These are phyloP conservation scores for Polychaeton citri DNA, from an alignment of 2,329 filamentous ascomycete species.

Conservation along the genomic window DNA sequence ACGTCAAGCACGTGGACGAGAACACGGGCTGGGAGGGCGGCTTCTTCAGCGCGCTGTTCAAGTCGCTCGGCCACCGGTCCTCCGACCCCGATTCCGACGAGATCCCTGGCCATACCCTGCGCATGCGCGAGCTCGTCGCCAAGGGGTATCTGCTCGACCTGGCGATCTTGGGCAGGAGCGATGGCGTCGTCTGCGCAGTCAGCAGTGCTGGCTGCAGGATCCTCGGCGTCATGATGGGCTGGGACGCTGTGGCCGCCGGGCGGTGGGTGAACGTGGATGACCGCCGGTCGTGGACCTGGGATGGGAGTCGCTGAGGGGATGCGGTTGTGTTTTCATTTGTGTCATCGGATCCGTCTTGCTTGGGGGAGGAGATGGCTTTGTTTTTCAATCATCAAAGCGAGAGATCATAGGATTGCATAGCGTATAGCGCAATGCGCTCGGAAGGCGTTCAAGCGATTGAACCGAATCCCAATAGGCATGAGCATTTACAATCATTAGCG, in stretches of 20 bases:
- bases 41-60: slow-evolving; percentile 72
- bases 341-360: too few species aligned
- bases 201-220: slow-evolving; percentile 55
- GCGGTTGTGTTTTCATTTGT: too few species aligned
- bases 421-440: too few species aligned
- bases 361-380: too few species aligned
- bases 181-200: slow-evolving; percentile 63
- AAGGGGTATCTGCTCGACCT: slow-evolving; percentile 74
- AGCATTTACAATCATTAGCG: too few species aligned
- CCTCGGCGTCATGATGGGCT: slow-evolving; percentile 76
- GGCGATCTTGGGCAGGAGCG: slow-evolving; percentile 54
- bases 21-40: slow-evolving; percentile 79
- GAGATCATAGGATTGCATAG: too few species aligned
- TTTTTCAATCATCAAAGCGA: too few species aligned
- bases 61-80: slow-evolving; percentile 47
- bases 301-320: slow-evolving; percentile 14
- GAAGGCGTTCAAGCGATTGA: too few species aligned
- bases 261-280: slow-evolving; percentile 74
- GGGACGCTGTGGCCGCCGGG: slow-evolving; percentile 50
- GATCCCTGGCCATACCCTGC: slow-evolving; percentile 37
- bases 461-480: too few species aligned
- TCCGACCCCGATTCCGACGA: slow-evolving; percentile 9
- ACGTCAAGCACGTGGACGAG: slow-evolving; percentile 59
- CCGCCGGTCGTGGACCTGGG: slow-evolving; percentile 26
- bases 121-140: slow-evolving; percentile 59